Conservation (phyloP, 345 rosid species). For the Lagerstroemia speciosa region DNA sequence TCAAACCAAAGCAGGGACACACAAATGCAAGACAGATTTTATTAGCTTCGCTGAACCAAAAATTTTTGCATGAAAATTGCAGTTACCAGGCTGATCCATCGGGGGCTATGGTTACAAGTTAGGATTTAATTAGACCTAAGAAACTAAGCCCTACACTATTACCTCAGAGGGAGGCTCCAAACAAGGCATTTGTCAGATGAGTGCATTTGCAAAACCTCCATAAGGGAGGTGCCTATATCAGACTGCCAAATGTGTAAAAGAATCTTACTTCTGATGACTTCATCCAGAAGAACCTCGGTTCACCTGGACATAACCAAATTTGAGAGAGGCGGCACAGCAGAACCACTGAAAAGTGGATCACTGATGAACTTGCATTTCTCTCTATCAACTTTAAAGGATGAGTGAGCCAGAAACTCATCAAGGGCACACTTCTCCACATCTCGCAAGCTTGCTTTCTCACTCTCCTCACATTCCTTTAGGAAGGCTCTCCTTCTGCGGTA, state of each 20-base stretch:
- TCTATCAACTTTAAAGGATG: slow-evolving; percentile 35
- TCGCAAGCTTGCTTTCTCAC: slow-evolving; percentile 4
- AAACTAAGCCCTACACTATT: slow-evolving; percentile 4
- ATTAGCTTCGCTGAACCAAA: slow-evolving; percentile 31
- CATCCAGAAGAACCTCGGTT: slow-evolving; percentile 4
- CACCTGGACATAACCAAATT: slow-evolving; percentile 68
- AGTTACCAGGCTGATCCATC: neutral
- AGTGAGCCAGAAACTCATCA: slow-evolving; percentile 21
- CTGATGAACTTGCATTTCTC: slow-evolving; percentile 59
- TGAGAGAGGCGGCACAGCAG: slow-evolving; percentile 40
- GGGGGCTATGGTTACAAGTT: slow-evolving; percentile 19
- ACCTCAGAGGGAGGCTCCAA: neutral
- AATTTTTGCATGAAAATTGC: slow-evolving; percentile 23
- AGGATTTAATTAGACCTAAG: slow-evolving; percentile 9
- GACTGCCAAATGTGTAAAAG: neutral
- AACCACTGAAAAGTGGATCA: slow-evolving; percentile 36
- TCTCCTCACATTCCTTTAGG: slow-evolving; percentile 17
- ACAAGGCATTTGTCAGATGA: neutral
- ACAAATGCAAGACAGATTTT: slow-evolving; percentile 14
- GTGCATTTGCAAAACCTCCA: neutral
- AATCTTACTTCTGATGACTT: neutral
- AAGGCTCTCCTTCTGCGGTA: slow-evolving; percentile 24
- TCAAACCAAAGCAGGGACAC: neutral
- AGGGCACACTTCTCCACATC: slow-evolving; percentile 8
- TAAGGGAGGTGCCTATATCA: neutral